Evolutionary conservation across 805 yeast species (phyloP).

Genomic region (Wickerhamiella nectarea): DNA sequence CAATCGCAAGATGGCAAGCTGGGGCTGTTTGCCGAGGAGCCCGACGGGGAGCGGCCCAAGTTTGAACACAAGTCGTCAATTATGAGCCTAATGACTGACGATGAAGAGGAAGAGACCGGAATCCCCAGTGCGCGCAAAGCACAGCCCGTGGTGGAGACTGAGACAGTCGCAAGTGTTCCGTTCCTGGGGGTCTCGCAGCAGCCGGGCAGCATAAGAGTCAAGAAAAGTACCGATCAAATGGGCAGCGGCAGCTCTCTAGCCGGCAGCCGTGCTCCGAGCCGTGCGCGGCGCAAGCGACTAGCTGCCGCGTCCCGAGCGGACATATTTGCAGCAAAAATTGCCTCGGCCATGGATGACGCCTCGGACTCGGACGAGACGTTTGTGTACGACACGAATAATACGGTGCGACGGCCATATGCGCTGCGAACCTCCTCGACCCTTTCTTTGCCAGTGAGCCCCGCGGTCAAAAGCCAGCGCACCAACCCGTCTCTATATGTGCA

Average conservation of each 20-base stretch:
- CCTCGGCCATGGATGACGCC: slow-evolving; percentile 85
- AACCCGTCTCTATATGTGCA: slow-evolving; percentile 4
- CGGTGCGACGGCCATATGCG: slow-evolving; percentile 15
- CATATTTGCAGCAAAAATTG: slow-evolving; percentile 86
- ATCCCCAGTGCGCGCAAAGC: slow-evolving; percentile 6
- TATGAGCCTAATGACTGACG: neutral
- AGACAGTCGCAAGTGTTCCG: slow-evolving; percentile 41
- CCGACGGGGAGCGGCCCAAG: neutral
- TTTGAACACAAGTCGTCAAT: slow-evolving; percentile 2
- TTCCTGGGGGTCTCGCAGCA: slow-evolving; percentile 24
- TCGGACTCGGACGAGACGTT: slow-evolving; percentile 84
- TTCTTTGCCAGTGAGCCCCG: slow-evolving; percentile 10
- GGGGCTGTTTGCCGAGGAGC: neutral
- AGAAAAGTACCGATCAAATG: slow-evolving; percentile 23
- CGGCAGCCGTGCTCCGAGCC: slow-evolving; percentile 11
- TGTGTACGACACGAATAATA: slow-evolving; percentile 58
- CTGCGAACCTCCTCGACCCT: slow-evolving; percentile 15
- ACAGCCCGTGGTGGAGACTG: slow-evolving; percentile 37
- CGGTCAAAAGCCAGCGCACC: slow-evolving; percentile 2
- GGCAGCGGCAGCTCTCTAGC: neutral
- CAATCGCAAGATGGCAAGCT: neutral
- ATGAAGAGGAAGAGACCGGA: slow-evolving; percentile 1
- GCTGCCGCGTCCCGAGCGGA: slow-evolving; percentile 63
- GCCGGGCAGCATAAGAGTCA: slow-evolving; percentile 15
- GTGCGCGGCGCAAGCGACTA: slow-evolving; percentile 30